Evolutionary conservation across 768 basidiomycete species (phyloP).

Genomic region (Trametes elegans): DNA sequence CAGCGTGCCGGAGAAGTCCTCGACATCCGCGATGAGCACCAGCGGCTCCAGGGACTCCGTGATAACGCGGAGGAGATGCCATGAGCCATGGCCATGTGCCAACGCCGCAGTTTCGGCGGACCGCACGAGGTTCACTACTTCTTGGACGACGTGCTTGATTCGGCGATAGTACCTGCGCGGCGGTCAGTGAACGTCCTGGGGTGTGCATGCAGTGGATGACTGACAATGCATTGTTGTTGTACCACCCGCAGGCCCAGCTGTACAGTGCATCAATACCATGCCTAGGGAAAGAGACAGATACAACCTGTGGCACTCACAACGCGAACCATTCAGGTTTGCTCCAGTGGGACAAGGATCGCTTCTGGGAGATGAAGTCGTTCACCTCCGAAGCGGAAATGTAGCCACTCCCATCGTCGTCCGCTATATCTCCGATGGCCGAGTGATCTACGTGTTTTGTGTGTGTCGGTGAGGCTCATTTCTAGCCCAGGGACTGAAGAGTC

Average conservation of each 20-base stretch:
- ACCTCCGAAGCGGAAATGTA: constrained; percentile 6
- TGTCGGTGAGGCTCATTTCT: too few species aligned
- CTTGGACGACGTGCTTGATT: not conserved
- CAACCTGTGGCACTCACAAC: constrained; percentile 2
- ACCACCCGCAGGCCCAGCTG: constrained; percentile 16
- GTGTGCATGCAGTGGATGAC: not conserved
- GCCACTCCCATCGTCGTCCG: constrained; percentile 10
- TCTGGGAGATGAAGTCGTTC: not conserved
- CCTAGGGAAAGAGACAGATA: too few species aligned
- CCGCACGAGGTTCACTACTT: not conserved
- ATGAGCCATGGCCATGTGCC: not conserved
- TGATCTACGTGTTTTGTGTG: not conserved
- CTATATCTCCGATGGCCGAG: constrained; percentile 10
- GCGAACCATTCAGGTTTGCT: constrained; percentile 11
- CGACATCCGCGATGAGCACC: constrained; percentile 2
- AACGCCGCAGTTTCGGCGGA: not conserved
- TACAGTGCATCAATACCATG: too few species aligned
- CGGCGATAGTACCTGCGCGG: not conserved
- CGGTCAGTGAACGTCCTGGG: not conserved
- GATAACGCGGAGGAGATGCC: constrained; percentile 1
- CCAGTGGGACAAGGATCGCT: not conserved
- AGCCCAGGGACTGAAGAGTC: too few species aligned
- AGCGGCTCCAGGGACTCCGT: not conserved
- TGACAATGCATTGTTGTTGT: constrained; percentile 12
- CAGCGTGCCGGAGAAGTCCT: not conserved